Evolutionary conservation across 2,329 filamentous ascomycete species (phyloP), one percentile per base, ranked within the genome.

Genomic region (Coniella lustricola): DNA sequence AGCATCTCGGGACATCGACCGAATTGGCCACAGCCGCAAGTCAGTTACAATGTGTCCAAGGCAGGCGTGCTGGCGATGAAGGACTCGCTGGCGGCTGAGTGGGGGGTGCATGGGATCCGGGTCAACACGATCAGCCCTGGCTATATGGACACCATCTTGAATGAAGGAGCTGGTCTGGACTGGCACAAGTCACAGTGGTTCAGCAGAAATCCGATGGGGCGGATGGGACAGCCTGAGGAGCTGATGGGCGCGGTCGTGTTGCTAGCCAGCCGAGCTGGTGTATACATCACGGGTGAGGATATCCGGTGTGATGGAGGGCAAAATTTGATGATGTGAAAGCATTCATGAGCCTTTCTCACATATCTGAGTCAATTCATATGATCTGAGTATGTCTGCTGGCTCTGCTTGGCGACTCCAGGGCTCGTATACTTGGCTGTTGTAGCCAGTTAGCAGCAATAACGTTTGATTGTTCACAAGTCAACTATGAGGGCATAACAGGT

Each of bases 141-240:
- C 0, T 90, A 90, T 57, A 87, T 89, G 80, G 84, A 87, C 57
- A 88, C 84, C 0, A 77, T 87, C 12, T 64, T 90, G 41, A 90
- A 88, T 58, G 81, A 81, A 51, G 82, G 82, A 0, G 72, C 75
- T 7, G 77, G 76, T 1, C 61, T 87, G 40, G 71, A 71, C 10
- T 68, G 70, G 33, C 73, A 74, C 33, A 68, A 77, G 49, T 66
- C 66, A 25, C 69, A 73, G 2, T 87, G 83, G 83, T 69, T 69
- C 18, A 66, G 65, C 31, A 67, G 80, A 48, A 81, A 82, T 59
- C 82, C 84, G 0, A 73, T 75, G 63, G 81, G 82, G 0, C 67
- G 84, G 25, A 85, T 87, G 79, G 82, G 82, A 0, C 57, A 69
- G 52, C 77, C 79, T 1, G 73, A 77, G 57, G 84, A 87, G 62